Conservation (phyloP, 257 asterid genomes). For the Lycium barbarum region DNA sequence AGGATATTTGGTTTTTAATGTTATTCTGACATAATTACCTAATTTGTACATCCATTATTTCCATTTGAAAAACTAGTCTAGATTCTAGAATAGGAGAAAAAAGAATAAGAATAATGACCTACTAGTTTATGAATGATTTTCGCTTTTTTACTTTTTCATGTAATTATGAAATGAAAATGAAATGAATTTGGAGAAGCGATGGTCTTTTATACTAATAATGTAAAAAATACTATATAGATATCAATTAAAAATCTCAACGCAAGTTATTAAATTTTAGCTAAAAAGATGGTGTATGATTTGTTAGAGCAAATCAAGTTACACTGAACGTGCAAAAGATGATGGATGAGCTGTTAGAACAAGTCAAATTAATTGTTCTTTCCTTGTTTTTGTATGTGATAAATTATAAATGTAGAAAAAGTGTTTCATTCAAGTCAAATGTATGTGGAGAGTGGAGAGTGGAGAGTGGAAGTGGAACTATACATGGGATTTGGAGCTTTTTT, state of each 20-base stretch:
- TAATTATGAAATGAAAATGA: too few relatives aligned
- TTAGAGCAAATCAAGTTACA: not conserved
- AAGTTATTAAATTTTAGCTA: not conserved
- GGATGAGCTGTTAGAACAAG: not conserved
- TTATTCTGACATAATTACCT: too few relatives aligned
- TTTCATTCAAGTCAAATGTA: not conserved
- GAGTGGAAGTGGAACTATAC: too few relatives aligned
- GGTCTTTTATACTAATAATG: not conserved
- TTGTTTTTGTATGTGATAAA: not conserved
- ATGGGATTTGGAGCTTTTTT: not conserved
- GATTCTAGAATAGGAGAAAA: not conserved
- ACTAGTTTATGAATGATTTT: not conserved
- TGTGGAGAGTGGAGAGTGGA: constrained; percentile 22
- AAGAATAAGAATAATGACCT: not conserved
- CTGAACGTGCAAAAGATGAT: not conserved
- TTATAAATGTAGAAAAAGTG: too few relatives aligned
- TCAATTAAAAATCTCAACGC: not conserved
- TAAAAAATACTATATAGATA: not conserved
- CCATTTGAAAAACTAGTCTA: not conserved
- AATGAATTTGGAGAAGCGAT: not conserved
- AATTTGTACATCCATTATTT: not conserved
- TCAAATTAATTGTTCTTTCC: not conserved
- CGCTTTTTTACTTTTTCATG: too few relatives aligned
- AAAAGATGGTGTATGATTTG: not conserved
- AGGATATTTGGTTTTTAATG: too few relatives aligned